Percentiles rank a stretch among this genome's conserved stretches.
Conservation (phyloP, 208 protist species). For the Leishmania major region DNA sequence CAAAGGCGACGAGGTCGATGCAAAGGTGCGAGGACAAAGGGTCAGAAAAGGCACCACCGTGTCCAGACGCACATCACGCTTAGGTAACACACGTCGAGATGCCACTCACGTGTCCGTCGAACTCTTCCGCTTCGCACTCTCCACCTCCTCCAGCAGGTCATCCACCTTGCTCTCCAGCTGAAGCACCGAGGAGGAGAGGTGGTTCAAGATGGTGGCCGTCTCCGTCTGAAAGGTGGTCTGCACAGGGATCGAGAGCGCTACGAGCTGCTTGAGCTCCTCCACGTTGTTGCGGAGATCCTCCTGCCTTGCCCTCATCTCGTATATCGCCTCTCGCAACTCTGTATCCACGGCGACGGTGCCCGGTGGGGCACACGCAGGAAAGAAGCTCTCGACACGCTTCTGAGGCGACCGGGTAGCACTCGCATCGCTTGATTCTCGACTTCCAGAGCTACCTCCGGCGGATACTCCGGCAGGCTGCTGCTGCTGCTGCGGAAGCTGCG, state of each 20-base stretch:
- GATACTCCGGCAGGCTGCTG: neutral
- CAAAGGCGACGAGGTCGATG: neutral
- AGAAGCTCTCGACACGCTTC: neutral
- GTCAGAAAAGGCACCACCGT: too few species aligned
- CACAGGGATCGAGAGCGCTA: slow-evolving; percentile 28
- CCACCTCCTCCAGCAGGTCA: slow-evolving; percentile 44
- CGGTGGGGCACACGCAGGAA: neutral
- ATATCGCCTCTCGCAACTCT: slow-evolving; percentile 40
- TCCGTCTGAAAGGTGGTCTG: slow-evolving; percentile 57
- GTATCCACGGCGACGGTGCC: neutral
- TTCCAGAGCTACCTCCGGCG: neutral
- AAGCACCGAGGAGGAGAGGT: slow-evolving; percentile 73
- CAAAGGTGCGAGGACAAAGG: neutral
- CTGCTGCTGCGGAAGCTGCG: neutral
- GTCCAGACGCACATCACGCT: neutral
- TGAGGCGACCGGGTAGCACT: neutral
- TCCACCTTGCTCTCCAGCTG: slow-evolving; percentile 79
- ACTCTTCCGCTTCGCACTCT: slow-evolving; percentile 8
- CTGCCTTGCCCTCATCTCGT: slow-evolving; percentile 51
- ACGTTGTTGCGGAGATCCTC: slow-evolving; percentile 35
- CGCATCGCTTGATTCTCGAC: neutral
- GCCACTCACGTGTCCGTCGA: neutral
- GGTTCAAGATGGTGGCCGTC: slow-evolving; percentile 69
- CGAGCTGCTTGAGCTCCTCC: slow-evolving; percentile 52
- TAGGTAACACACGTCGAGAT: neutral